Evolutionary conservation across 2,329 filamentous ascomycete genomes (phyloP).

Genomic region (Xylariaceae sp.): DNA sequence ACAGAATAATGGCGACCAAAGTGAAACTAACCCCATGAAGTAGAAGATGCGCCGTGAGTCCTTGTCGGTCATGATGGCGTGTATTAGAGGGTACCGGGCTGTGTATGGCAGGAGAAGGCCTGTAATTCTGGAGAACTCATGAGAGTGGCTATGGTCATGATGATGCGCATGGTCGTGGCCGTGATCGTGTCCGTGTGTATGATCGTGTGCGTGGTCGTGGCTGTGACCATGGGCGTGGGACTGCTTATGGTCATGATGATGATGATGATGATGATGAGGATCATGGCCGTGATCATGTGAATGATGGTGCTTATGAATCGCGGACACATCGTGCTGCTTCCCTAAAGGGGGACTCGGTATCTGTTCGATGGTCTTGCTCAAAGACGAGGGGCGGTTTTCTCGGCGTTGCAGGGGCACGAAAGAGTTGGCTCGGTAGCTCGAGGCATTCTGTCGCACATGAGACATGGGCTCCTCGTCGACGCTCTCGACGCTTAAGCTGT

Average conservation of each 20-base stretch:
- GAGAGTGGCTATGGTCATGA: slow-evolving; percentile 18
- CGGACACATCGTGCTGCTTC: slow-evolving; percentile 13
- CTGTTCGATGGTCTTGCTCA: slow-evolving; percentile 28
- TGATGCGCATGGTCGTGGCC: slow-evolving; percentile 20
- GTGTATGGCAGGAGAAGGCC: slow-evolving; percentile 66
- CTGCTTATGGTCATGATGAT: slow-evolving; percentile 24
- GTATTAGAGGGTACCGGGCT: slow-evolving; percentile 69
- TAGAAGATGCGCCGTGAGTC: slow-evolving; percentile 96
- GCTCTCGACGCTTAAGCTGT: slow-evolving; percentile 5
- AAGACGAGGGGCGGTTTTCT: slow-evolving; percentile 32
- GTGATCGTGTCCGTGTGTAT: slow-evolving; percentile 17
- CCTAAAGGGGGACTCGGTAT: slow-evolving; percentile 19
- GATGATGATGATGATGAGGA: slow-evolving; percentile 21
- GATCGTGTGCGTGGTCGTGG: slow-evolving; percentile 31
- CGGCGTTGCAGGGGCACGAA: slow-evolving; percentile 30
- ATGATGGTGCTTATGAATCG: slow-evolving; percentile 18
- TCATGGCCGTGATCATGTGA: slow-evolving; percentile 24
- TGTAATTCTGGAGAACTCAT: slow-evolving; percentile 64
- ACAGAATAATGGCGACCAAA: slow-evolving; percentile 2
- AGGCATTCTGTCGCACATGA: slow-evolving; percentile 25
- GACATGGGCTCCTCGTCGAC: slow-evolving; percentile 25
- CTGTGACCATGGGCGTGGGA: slow-evolving; percentile 25
- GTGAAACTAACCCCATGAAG: slow-evolving; percentile 74
- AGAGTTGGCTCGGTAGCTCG: slow-evolving; percentile 34
- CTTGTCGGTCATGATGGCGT: slow-evolving; percentile 83